Evolutionary conservation across 2,329 filamentous ascomycete genomes (phyloP).

Genomic region (Aureobasidium sp.): DNA sequence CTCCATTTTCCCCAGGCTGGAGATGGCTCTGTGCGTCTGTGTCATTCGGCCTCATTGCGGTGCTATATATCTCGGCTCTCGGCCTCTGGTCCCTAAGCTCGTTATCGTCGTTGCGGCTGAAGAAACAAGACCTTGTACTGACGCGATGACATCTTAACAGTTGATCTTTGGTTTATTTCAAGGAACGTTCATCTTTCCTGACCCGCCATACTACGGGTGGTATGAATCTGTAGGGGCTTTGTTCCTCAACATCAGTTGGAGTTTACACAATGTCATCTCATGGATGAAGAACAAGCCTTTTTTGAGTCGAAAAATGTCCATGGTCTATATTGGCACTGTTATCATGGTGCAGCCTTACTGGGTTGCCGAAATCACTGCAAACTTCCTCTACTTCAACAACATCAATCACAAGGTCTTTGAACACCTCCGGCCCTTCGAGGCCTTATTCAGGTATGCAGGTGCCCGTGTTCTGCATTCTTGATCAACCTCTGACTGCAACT

Average conservation of each 20-base stretch:
- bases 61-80: neutral
- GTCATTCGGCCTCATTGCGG: neutral
- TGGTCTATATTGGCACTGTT: constrained; percentile 53
- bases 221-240: constrained; percentile 54
- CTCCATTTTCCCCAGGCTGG: neutral
- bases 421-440: constrained; percentile 47
- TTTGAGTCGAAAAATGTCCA: constrained; percentile 40
- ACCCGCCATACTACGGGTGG: constrained; percentile 52
- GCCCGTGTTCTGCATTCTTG: neutral
- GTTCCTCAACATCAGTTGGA: constrained; percentile 55
- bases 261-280: constrained; percentile 56
- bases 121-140: neutral
- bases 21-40: neutral
- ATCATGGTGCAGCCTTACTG: constrained; percentile 55
- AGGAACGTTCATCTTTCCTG: constrained; percentile 31
- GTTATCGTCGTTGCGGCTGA: neutral
- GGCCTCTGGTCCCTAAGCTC: neutral
- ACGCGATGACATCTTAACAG: constrained; percentile 25
- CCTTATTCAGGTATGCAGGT: constrained; percentile 38
- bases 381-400: constrained; percentile 52
- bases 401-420: constrained; percentile 18
- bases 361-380: constrained; percentile 57
- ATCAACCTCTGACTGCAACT: constrained; percentile 21
- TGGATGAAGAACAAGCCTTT: constrained; percentile 60
- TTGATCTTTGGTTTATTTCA: constrained; percentile 50